Evolutionary conservation across 495 filamentous ascomycete species (phyloP).

Genomic region (Penicillium dipodomyicola): DNA sequence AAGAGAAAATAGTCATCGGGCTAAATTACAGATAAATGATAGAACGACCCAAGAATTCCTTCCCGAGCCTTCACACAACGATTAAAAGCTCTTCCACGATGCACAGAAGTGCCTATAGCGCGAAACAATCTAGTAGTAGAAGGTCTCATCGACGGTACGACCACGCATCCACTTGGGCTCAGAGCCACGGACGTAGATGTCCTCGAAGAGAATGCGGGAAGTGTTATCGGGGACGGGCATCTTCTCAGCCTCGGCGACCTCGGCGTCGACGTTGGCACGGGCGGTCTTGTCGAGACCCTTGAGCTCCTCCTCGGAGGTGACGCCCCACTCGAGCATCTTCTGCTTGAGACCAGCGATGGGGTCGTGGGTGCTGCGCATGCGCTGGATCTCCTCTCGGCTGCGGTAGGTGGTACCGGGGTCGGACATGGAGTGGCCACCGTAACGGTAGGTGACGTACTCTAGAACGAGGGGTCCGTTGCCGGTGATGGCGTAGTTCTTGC

Average conservation of each 20-base stretch:
- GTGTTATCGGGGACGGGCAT: conserved; percentile 77
- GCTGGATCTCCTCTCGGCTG: conserved; percentile 97
- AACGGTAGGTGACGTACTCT: conserved; percentile 99
- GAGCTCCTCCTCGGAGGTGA: conserved; percentile 92
- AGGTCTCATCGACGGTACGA: conserved; percentile 87
- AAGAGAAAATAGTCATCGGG: conserved; percentile 31
- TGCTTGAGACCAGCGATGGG: conserved; percentile 97
- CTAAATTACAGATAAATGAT: conserved; percentile 38
- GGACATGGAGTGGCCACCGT: conserved; percentile 98
- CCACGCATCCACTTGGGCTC: conserved; percentile 92
- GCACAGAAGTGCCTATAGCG: conserved; percentile 6
- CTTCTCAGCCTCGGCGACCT: conserved; percentile 85
- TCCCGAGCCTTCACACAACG: conserved; percentile 11
- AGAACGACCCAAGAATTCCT: conserved; percentile 17
- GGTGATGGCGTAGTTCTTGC: conserved; percentile 74
- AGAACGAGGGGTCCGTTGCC: conserved; percentile 92
- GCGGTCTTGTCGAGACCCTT: conserved; percentile 94
- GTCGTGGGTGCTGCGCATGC: conserved; percentile 98
- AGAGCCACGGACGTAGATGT: conserved; percentile 89
- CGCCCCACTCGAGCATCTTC: conserved; percentile 93
- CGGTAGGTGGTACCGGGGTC: conserved; percentile 99
- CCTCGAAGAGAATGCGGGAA: conserved; percentile 83
- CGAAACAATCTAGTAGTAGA: conserved; percentile 63
- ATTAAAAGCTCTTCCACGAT: conserved; percentile 18
- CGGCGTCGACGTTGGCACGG: conserved; percentile 75